Conservation (phyloP, 257 asterid genomes). For the Ophiorrhiza pumila region DNA sequence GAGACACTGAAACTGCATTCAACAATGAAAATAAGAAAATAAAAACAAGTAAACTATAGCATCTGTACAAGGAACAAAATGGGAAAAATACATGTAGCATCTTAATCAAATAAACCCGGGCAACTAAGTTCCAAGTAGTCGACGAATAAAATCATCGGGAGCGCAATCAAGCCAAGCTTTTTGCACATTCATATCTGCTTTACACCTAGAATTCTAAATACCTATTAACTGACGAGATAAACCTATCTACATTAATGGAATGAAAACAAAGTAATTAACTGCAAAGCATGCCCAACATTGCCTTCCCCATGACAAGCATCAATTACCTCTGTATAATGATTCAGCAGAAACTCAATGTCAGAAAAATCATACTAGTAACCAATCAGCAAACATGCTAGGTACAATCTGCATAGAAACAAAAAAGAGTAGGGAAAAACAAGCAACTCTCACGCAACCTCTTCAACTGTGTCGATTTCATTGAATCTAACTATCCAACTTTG, state of each 20-base stretch:
- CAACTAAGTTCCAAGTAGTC: background rate
- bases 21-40: background rate
- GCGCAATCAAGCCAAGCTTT: background rate
- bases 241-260: background rate
- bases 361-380: background rate
- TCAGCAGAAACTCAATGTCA: background rate
- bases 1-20: background rate
- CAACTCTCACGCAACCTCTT: conserved; percentile 47
- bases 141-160: background rate
- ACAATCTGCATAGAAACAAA: background rate
- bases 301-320: background rate
- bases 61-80: background rate
- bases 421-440: background rate
- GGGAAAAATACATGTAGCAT: background rate
- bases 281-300: background rate
- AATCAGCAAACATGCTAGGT: background rate
- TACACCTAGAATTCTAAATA: background rate
- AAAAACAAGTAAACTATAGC: background rate
- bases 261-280: background rate
- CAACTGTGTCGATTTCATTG: conserved; percentile 53
- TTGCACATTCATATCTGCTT: background rate
- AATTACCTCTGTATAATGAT: background rate
- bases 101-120: background rate
- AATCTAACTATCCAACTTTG: conserved; percentile 77
- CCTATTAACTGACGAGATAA: background rate